Evolutionary conservation across 495 filamentous ascomycete genomes (phyloP).

Genomic region (Hypoxylon perforatum): DNA sequence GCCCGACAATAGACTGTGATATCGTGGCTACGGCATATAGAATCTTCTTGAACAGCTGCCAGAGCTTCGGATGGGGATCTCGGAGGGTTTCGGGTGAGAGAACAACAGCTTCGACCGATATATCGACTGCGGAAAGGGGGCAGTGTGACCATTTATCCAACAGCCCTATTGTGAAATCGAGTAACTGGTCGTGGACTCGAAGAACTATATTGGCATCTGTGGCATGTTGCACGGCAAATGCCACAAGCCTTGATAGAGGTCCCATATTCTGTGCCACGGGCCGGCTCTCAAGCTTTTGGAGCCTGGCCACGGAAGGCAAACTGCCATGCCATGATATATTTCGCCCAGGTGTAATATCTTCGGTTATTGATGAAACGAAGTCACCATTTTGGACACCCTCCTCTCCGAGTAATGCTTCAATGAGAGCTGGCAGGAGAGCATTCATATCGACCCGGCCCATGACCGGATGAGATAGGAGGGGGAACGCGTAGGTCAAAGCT

Average conservation of each 20-base stretch:
- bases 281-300: conserved; percentile 67
- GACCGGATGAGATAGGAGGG: conserved; percentile 70
- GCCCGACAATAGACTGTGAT: conserved; percentile 76
- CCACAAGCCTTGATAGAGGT: conserved; percentile 78
- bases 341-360: conserved; percentile 74
- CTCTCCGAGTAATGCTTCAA: conserved; percentile 70
- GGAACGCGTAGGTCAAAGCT: conserved; percentile 83
- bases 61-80: conserved; percentile 78
- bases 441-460: conserved; percentile 75
- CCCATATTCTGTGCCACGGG: conserved; percentile 84
- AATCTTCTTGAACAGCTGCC: conserved; percentile 82
- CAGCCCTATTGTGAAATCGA: conserved; percentile 75
- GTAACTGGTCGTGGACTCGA: conserved; percentile 75
- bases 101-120: conserved; percentile 75
- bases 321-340: conserved; percentile 77
- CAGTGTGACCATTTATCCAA: conserved; percentile 85
- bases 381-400: conserved; percentile 87
- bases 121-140: conserved; percentile 85
- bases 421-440: conserved; percentile 74
- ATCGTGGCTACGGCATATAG: conserved; percentile 84
- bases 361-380: conserved; percentile 80
- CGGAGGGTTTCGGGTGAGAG: conserved; percentile 76
- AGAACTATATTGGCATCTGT: conserved; percentile 69
- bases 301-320: conserved; percentile 67
- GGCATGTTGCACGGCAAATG: conserved; percentile 76